Base-by-base conservation (phyloP, 2,329 filamentous ascomycete species). In the Trichoderma atrobrunneum region DNA sequence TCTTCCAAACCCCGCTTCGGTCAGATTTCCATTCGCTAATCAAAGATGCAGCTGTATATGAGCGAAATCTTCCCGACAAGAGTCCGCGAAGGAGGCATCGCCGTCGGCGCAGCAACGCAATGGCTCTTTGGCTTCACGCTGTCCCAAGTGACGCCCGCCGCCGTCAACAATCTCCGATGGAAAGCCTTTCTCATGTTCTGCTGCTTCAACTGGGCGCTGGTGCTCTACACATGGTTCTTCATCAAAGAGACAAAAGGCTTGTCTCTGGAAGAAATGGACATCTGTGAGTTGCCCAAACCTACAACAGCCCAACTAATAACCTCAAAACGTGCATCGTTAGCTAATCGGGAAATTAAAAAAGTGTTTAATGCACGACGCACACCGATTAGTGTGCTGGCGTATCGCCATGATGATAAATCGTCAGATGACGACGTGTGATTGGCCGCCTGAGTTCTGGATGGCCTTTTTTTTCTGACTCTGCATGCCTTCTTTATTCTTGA, bases 51-150 rank as follows among this genome's bases (percentile, higher is more conserved):
- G 69, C 80, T 86, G 1, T 88, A 87, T 75, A 81, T 84, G 73
- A 78, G 78, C 28, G 81, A 85, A 73, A 87, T 88, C 72, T 88
- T 88, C 74, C 85, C 86, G 0, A 83, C 82, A 0, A 79, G 86
- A 7, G 84, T 88, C 61, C 83, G 86, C 14, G 85, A 87, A 66
- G 79, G 82, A 5, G 85, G 85, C 10, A 83, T 86, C 34, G 84
- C 85, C n/a, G 80, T 85, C 36, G 85, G 84, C 11, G 85, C 85
- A 7, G 80, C 83, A 1, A 84, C 84, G 0, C 85, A 87, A 74
- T 88, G 85, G 85, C 78, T 85, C 2, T 86, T 83, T 77, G 87
- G 87, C 77, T 87, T 87, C 78, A 79, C 84, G 32, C 85, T 87
- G 77, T 80, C 82, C 0, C 81, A 86, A 32, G 80, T 81, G 18